Evolutionary conservation across 2,329 filamentous ascomycete genomes (phyloP).

Genomic region (Fusarium compactum): DNA sequence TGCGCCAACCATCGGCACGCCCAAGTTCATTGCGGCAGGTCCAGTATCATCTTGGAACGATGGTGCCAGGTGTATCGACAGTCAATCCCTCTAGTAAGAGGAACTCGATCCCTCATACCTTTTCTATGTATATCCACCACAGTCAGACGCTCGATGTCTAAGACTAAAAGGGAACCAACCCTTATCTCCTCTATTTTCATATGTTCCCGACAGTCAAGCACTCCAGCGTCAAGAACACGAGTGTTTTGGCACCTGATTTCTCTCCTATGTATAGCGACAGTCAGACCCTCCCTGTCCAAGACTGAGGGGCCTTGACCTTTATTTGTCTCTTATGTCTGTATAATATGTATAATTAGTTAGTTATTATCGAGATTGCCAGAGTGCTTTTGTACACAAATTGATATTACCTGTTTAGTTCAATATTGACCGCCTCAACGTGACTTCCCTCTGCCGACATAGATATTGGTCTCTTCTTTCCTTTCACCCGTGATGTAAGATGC

Average conservation of each 20-base stretch:
- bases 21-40: conserved; percentile 25
- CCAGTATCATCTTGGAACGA: conserved; percentile 34
- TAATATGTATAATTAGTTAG: conserved; percentile 12
- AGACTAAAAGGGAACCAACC: neutral
- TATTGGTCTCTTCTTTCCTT: neutral
- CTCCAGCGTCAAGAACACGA: neutral
- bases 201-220: conserved; percentile 9
- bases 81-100: conserved; percentile 20
- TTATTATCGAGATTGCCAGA: neutral
- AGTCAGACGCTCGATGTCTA: conserved; percentile 5
- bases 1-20: conserved; percentile 23
- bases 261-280: conserved; percentile 21
- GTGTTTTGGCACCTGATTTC: neutral
- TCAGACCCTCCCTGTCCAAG: neutral
- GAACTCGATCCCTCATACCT: conserved; percentile 2
- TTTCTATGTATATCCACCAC: conserved; percentile 24
- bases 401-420: neutral
- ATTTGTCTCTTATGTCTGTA: conserved; percentile 26
- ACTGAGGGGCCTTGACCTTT: conserved; percentile 1
- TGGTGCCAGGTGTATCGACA: conserved; percentile 42
- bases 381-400: conserved; percentile 13
- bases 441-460: neutral
- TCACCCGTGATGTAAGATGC: neutral
- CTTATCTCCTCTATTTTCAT: neutral
- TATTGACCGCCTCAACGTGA: neutral